Evolutionary conservation across 805 yeast genomes (phyloP).

Genomic region (Candida ponderosae): DNA sequence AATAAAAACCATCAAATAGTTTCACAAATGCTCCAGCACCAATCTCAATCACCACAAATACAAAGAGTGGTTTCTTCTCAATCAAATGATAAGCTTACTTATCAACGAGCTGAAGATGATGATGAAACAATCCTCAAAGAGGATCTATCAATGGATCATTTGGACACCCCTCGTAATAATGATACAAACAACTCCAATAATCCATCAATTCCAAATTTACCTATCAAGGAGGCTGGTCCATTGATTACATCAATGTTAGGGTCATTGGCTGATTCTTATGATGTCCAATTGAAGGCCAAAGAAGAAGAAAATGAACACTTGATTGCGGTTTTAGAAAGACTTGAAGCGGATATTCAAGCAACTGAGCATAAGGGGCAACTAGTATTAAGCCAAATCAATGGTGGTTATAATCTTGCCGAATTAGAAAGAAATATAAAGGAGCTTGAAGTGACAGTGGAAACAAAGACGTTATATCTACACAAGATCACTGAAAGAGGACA

Average conservation of each 20-base stretch:
- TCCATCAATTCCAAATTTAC: slow-evolving; percentile 13
- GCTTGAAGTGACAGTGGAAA: slow-evolving; percentile 12
- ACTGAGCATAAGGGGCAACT: slow-evolving; percentile 23
- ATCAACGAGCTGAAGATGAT: slow-evolving; percentile 6
- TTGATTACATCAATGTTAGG: slow-evolving; percentile 29
- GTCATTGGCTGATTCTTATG: slow-evolving; percentile 45
- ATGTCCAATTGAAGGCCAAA: slow-evolving; percentile 43
- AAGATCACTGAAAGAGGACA: slow-evolving; percentile 56
- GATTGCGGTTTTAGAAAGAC: slow-evolving; percentile 29
- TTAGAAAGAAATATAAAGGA: slow-evolving; percentile 7
- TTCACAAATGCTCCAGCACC: neutral
- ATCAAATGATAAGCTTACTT: neutral
- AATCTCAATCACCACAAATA: slow-evolving; percentile 6
- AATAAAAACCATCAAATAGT: neutral
- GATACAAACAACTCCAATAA: neutral
- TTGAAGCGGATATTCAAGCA: slow-evolving; percentile 31
- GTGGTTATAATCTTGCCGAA: slow-evolving; percentile 13
- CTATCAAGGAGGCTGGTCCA: slow-evolving; percentile 20
- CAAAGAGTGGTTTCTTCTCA: neutral
- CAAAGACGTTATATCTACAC: slow-evolving; percentile 27
- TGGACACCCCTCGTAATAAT: slow-evolving; percentile 12
- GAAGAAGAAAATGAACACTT: slow-evolving; percentile 47
- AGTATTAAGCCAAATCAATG: slow-evolving; percentile 17
- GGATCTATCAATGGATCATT: slow-evolving; percentile 5
- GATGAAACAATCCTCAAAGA: slow-evolving; percentile 4